Evolutionary conservation across 140 eudicot genomes (phyloP).

Genomic region (Ambrosia hybrid): DNA sequence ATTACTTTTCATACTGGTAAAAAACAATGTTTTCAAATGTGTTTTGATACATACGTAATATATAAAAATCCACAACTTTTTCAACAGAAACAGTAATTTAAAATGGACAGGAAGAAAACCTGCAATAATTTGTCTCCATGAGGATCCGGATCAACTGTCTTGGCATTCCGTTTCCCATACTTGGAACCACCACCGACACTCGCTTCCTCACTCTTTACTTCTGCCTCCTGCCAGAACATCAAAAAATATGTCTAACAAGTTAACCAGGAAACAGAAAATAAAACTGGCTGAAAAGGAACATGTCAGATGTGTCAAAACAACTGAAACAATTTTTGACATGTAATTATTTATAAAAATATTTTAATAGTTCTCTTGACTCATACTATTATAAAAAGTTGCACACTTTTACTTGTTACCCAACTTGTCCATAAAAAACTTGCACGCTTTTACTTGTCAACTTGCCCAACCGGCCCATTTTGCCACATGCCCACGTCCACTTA

Average conservation of each 20-base stretch:
- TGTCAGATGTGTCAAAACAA: not conserved
- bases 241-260: not conserved
- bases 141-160: slow-evolving; percentile 91
- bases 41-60: not conserved
- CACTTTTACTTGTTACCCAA: not conserved
- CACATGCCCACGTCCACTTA: not conserved
- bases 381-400: not conserved
- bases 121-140: slow-evolving; percentile 81
- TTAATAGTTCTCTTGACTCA: not conserved
- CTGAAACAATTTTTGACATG: not conserved
- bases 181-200: slow-evolving; percentile 56
- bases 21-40: not conserved
- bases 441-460: not conserved
- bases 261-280: not conserved
- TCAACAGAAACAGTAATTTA: not conserved
- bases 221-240: slow-evolving; percentile 66
- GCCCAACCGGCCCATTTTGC: not conserved
- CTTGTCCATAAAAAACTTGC: not conserved
- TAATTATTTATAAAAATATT: not conserved
- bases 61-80: not conserved
- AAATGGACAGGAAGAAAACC: slow-evolving; percentile 39
- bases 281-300: not conserved
- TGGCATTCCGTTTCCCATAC: slow-evolving; percentile 68
- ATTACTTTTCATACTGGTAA: not conserved
- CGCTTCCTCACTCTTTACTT: slow-evolving; percentile 76